Percentiles rank a stretch among this genome's conserved stretches.
phyloP scores from a whole-genome alignment of 1,284 basidiomycete genomes.

The Pulveroboletus sp. region DNA sequence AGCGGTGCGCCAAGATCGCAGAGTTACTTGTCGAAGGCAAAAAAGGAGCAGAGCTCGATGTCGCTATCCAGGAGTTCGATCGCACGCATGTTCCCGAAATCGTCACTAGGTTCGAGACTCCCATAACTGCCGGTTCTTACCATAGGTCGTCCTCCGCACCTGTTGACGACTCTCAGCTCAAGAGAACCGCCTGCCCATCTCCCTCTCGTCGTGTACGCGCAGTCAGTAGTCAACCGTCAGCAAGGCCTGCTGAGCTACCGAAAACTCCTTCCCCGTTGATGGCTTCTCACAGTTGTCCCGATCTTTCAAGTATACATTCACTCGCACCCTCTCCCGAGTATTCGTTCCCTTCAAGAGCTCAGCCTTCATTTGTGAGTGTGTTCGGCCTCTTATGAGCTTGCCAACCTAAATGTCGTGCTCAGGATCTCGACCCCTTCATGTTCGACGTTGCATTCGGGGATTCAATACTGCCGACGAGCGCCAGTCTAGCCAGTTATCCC shows the following conservation, averaged over 20 bases:
- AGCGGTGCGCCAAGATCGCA: slow-evolving; percentile 76
- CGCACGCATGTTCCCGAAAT: slow-evolving; percentile 62
- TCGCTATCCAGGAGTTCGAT: slow-evolving; percentile 74
- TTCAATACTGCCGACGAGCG: slow-evolving; percentile 26
- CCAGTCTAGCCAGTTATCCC: slow-evolving; percentile 27
- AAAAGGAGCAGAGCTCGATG: slow-evolving; percentile 68
- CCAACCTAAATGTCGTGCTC: slow-evolving; percentile 6
- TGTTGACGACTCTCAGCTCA: slow-evolving; percentile 23
- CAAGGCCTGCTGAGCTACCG: background rate
- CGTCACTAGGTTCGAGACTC: slow-evolving; percentile 69
- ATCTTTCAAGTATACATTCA: slow-evolving; percentile 29
- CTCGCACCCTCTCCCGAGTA: slow-evolving; percentile 31
- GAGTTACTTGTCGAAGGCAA: slow-evolving; percentile 73
- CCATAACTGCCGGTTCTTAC: slow-evolving; percentile 65
- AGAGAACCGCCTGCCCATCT: slow-evolving; percentile 7
- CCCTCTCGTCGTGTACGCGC: slow-evolving; percentile 25
- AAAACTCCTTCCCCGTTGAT: slow-evolving; percentile 13
- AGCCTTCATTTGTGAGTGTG: slow-evolving; percentile 52
- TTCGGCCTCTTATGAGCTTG: background rate
- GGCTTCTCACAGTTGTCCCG: slow-evolving; percentile 31
- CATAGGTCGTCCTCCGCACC: slow-evolving; percentile 53
- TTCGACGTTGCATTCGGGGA: slow-evolving; percentile 33
- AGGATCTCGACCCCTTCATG: slow-evolving; percentile 34
- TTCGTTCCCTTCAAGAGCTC: slow-evolving; percentile 40
- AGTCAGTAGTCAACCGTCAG: slow-evolving; percentile 28